Conservation (phyloP, 1,284 basidiomycete species). For the Fomitopsis pinicola region DNA sequence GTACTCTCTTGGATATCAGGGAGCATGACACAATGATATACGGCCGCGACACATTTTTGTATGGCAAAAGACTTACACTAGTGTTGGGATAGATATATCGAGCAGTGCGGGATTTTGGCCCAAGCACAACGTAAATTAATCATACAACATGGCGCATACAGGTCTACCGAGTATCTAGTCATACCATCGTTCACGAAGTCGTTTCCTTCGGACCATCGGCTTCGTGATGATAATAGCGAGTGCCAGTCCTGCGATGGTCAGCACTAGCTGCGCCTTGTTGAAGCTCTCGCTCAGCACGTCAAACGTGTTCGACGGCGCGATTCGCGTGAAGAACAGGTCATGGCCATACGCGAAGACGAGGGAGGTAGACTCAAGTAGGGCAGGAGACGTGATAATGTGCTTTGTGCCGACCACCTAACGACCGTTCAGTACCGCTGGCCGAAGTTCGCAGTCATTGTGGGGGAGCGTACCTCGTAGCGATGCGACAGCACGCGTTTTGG, state of each 20-base stretch:
- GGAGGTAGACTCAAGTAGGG: slow-evolving; percentile 89
- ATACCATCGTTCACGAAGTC: slow-evolving; percentile 65
- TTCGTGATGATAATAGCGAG: slow-evolving; percentile 73
- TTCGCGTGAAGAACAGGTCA: slow-evolving; percentile 82
- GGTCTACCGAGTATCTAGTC: slow-evolving; percentile 23
- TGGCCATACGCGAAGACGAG: slow-evolving; percentile 85
- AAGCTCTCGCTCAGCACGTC: slow-evolving; percentile 91
- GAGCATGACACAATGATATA: too few species aligned
- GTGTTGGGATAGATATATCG: too few species aligned
- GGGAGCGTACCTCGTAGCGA: slow-evolving; percentile 55
- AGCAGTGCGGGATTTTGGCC: too few species aligned
- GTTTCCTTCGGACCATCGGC: slow-evolving; percentile 69
- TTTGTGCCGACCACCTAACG: slow-evolving; percentile 63
- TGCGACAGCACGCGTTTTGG: slow-evolving; percentile 77
- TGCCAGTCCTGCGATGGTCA: slow-evolving; percentile 74
- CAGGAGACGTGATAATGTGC: slow-evolving; percentile 70
- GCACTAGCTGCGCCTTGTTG: slow-evolving; percentile 89
- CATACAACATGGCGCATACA: slow-evolving; percentile 8
- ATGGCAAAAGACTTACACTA: too few species aligned
- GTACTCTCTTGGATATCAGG: too few species aligned
- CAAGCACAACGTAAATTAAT: too few species aligned
- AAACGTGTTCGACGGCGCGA: slow-evolving; percentile 87
- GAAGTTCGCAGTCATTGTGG: neutral
- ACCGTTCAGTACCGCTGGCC: neutral
- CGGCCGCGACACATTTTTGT: too few species aligned